Percentiles rank a stretch among this genome's conserved stretches.
These are phyloP conservation scores for Xylariaceae sp. DNA, from an alignment of 2,329 filamentous ascomycete species.

Conservation along the genomic window DNA sequence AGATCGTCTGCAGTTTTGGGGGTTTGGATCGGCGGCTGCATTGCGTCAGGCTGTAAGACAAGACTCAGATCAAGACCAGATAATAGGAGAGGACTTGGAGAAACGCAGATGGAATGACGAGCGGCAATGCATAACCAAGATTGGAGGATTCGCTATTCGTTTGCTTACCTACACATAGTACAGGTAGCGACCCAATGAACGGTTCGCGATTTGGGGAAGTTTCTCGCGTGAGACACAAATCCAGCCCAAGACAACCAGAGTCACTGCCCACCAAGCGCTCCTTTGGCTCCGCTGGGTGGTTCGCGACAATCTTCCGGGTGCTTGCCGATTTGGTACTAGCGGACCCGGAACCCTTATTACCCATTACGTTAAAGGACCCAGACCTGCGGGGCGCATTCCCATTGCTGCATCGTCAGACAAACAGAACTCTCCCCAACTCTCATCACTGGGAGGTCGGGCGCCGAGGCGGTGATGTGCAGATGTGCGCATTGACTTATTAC, in stretches of 20 bases:
- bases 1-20: too few species aligned
- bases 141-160: not conserved
- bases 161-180: too few species aligned
- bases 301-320: slow-evolving; percentile 26
- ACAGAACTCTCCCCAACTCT: not conserved
- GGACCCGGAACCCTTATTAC: too few species aligned
- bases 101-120: not conserved
- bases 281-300: slow-evolving; percentile 18
- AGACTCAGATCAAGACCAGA: too few species aligned
- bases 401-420: not conserved
- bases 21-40: too few species aligned
- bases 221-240: not conserved
- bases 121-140: not conserved
- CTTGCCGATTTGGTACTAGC: slow-evolving; percentile 19
- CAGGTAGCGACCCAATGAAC: too few species aligned
- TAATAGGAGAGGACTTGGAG: too few species aligned
- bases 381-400: not conserved
- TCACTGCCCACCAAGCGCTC: slow-evolving; percentile 3
- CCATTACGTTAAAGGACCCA: not conserved
- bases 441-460: not conserved
- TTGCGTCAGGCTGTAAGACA: too few species aligned
- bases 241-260: not conserved
- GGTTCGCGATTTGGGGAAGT: not conserved
- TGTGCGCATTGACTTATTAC: too few species aligned
- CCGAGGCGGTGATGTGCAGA: not conserved